Conservation (phyloP, 768 basidiomycete species). For the Leucosporidium scottii region DNA sequence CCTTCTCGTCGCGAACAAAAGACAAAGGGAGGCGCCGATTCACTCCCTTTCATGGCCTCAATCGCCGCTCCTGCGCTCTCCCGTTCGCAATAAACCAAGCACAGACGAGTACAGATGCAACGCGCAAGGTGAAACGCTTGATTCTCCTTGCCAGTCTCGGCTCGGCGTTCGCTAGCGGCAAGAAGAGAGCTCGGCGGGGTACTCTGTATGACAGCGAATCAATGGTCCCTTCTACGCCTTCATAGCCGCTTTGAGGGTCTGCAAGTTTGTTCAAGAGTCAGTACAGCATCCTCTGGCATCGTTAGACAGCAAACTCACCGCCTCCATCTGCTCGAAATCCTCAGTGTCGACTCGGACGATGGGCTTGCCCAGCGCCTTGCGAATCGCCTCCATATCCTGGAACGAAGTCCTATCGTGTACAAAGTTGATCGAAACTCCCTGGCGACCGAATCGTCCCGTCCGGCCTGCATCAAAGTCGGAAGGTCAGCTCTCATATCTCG, state of each 20-base stretch:
- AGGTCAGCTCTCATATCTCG: background rate
- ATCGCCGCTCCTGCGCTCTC: too few species aligned
- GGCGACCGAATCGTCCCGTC: constrained; percentile 94
- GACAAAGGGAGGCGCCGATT: background rate
- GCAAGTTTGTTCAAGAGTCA: too few species aligned
- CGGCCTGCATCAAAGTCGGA: constrained; percentile 57
- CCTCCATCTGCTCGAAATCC: constrained; percentile 90
- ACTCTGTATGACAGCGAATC: too few species aligned
- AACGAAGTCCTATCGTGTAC: constrained; percentile 85
- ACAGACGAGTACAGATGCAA: too few species aligned
- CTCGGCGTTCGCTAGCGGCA: too few species aligned
- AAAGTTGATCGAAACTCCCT: constrained; percentile 95
- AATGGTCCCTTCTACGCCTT: constrained; percentile 5
- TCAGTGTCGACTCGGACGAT: constrained; percentile 79
- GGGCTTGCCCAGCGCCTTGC: constrained; percentile 60
- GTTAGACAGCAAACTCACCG: constrained; percentile 44
- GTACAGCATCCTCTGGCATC: too few species aligned
- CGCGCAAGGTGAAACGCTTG: too few species aligned
- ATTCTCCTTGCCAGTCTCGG: too few species aligned
- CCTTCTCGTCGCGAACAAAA: background rate
- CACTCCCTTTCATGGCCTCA: background rate
- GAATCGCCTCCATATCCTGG: constrained; percentile 78
- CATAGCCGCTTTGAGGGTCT: constrained; percentile 8
- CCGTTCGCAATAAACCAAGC: too few species aligned
- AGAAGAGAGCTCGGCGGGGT: too few species aligned